Base-by-base conservation (phyloP, 305 asterid species). In the Coffea humblotiana region DNA sequence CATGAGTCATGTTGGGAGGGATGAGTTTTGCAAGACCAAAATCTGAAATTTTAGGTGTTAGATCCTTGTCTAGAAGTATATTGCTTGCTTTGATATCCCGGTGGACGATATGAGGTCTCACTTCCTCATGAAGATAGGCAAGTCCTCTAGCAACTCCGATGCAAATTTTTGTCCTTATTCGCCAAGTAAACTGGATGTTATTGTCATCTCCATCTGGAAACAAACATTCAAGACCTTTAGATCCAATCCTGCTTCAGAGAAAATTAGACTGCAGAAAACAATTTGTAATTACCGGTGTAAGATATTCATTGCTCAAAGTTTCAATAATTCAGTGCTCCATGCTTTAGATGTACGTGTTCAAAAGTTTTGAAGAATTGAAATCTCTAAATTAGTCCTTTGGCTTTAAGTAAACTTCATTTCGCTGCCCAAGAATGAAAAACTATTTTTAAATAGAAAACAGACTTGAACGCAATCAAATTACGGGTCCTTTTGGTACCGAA, bases 61-160 rank as follows among this genome's bases (percentile, higher is more conserved):
- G 84, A 78, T 91, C 93, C 80, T 84, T 89, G 87, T 90, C 97
- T 0, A 95, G 96, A 78, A 95, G 97, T 85, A 95, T 93, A 82
- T 95, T 94, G 87, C 99, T 95, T 6, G 99, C 98, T 90, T 95
- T 95, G 84, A 95, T 95, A 84, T 95, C 99, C 27, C 99, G 92
- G 85, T 95, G 99, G 80, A 95, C 69, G 72, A 95, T 94, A 82
- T 90, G 90, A 6, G 98, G 99, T 80, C 84, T 90, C 77, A 91
- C 94, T 89, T 95, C 97, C 88, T 95, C 98, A 13, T 95, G 99
- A 80, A 95, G 98, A 87, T 90, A 92, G 58, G 99, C 88, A 71
- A 95, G 91, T 79, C 98, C 99, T 79, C 69, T 82, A 8, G 99
- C 98, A 77, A 95, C 88, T 70, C 99, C 99, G 2, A 90, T 69